These are phyloP conservation scores for Pyrenula massariospora DNA, from an alignment of 495 filamentous ascomycete genomes.

Conservation along the genomic window DNA sequence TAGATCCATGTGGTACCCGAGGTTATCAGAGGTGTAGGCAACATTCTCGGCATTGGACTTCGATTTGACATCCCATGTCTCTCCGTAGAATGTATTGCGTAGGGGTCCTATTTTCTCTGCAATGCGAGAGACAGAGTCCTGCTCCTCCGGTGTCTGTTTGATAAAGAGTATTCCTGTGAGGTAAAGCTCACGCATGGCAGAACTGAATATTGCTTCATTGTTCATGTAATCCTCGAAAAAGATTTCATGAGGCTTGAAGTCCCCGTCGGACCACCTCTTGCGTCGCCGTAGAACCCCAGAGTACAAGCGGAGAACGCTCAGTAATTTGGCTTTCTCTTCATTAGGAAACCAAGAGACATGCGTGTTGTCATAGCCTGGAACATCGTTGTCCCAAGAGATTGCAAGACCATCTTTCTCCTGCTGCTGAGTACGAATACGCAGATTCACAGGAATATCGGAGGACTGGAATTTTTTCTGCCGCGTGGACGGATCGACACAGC, in stretches of 20 bases:
- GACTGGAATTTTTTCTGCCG: slow-evolving; percentile 75
- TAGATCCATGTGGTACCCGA: slow-evolving; percentile 87
- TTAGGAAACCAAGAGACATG: slow-evolving; percentile 31
- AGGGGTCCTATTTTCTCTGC: slow-evolving; percentile 60
- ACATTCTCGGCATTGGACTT: slow-evolving; percentile 76
- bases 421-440: slow-evolving; percentile 26
- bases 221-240: slow-evolving; percentile 61
- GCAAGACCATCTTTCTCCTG: slow-evolving; percentile 29
- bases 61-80: slow-evolving; percentile 76
- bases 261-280: not conserved
- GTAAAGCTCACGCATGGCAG: slow-evolving; percentile 40
- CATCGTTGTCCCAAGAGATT: slow-evolving; percentile 52
- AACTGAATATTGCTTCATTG: slow-evolving; percentile 34
- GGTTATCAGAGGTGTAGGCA: slow-evolving; percentile 69
- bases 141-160: slow-evolving; percentile 52
- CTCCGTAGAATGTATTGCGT: slow-evolving; percentile 77
- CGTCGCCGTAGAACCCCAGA: slow-evolving; percentile 1
- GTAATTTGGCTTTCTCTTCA: slow-evolving; percentile 19
- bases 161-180: slow-evolving; percentile 62
- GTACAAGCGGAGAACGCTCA: slow-evolving; percentile 10
- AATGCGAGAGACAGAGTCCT: slow-evolving; percentile 50
- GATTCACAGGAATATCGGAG: slow-evolving; percentile 49
- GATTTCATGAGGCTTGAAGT: slow-evolving; percentile 27
- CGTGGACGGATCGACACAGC: slow-evolving; percentile 65
- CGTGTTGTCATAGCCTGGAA: slow-evolving; percentile 27